These are phyloP conservation scores for Mycena filopes DNA, from an alignment of 768 basidiomycete species.

Conservation along the genomic window DNA sequence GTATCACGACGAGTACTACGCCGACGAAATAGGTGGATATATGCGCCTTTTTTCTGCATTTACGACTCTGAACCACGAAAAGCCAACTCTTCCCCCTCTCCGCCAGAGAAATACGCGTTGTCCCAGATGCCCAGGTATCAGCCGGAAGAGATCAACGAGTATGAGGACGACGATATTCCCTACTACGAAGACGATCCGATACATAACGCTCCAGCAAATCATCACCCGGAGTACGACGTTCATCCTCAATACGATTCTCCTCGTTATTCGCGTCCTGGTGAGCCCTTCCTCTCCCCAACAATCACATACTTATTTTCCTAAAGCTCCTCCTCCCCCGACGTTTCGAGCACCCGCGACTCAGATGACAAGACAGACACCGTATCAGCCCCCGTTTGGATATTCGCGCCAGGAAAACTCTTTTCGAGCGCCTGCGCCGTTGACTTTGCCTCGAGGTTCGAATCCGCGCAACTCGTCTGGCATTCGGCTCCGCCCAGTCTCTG, in stretches of 20 bases:
- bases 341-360: constrained; percentile 8
- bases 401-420: constrained; percentile 1
- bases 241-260: constrained; percentile 2
- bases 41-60: constrained; percentile 39
- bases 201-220: constrained; percentile 18
- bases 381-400: constrained; percentile 4
- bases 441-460: constrained; percentile 31
- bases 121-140: constrained; percentile 2
- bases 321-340: constrained; percentile 8
- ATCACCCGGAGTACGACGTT: background rate
- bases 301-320: background rate
- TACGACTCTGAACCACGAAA: constrained; percentile 1
- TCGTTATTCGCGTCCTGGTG: constrained; percentile 3
- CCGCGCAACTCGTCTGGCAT: constrained; percentile 57
- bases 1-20: constrained; percentile 42
- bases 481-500: constrained; percentile 74
- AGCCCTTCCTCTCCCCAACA: background rate
- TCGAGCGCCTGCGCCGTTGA: constrained; percentile 3
- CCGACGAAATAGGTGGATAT: constrained; percentile 49
- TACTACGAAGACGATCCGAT: constrained; percentile 30
- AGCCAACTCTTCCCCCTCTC: constrained; percentile 41
- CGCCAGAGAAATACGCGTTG: constrained; percentile 39
- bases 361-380: background rate
- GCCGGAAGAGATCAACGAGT: constrained; percentile 23
- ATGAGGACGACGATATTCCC: constrained; percentile 23